Evolutionary conservation across 306 rosid genomes (phyloP), one percentile per base, ranked within the genome.

Genomic region (Gillenia trifoliata): DNA sequence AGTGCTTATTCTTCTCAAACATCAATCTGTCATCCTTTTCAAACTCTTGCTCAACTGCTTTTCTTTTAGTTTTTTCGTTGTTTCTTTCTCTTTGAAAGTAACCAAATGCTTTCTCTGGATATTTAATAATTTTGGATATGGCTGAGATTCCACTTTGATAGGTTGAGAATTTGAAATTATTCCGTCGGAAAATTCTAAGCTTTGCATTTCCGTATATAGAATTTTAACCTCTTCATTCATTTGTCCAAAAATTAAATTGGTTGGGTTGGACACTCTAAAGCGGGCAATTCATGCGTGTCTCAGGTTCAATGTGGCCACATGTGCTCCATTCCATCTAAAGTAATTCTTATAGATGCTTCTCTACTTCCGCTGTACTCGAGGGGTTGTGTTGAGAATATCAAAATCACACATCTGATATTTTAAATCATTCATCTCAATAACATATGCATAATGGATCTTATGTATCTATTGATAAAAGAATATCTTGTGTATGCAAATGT

Each of bases 1-100:
- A 64, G 22, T 61, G 26, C 59, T n/a, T n/a, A n/a, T n/a, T n/a
- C n/a, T 71, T 81, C 25, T 81, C 75, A 75, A 76, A 19, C 55
- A 45, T 43, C 64, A 63, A 28, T 33, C 28, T 61, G 68, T 62
- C 61, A 50, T 57, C 15, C 54, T 45, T 66, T 71, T 28, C 33
- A 2, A 26, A 25, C 63, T 72, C 57, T 8, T 17, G 45, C 75
- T 52, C 1, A 5, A 25, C 19, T 29, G 31, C 43, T 49, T 43
- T 55, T 41, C 49, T 11, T 43, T 45, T 50, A 8, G 10, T 41
- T 11, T 33, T 28, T 3, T 11, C 4, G 36, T 64, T 19, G 56
- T n/a, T 19, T 65, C 33, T 34, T 60, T 55, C 13, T 25, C 8
- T 29, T 59, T 65, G 56, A 73, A 59, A 47, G 26, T 16, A 49